Evolutionary conservation across 352 stramenopile species (phyloP), one percentile per base, ranked within the genome.

Genomic region (Phytophthora podocarpi): DNA sequence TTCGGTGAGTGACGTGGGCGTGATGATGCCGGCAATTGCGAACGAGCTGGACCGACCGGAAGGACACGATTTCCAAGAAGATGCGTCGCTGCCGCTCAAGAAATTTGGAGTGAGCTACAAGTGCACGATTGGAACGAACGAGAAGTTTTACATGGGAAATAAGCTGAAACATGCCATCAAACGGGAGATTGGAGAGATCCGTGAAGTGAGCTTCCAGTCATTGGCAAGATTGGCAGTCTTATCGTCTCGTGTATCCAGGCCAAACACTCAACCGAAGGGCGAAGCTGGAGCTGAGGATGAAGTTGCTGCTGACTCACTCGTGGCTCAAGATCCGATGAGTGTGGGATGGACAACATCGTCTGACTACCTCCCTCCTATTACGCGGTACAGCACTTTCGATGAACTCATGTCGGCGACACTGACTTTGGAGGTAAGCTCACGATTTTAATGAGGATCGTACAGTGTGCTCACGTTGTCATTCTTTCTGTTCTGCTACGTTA

Each of bases 81-180:
- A 96, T 43, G 83, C 86, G 11, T 95, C 85, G 36, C 53, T 96
- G 32, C 86, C 86, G 35, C 64, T 96, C 3, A 96, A 95, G 64
- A 95, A 94, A 46, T 96, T 94, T 59, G 87, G 85, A 0, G 83
- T 96, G 15, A 93, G 85, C 54, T 96, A 96, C 78, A 96, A 96
- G 59, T 96, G 86, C 57, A 96, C 86, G 4, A 93, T 96, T 39
- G 87, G 87, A 42, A 95, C 86, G 26, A 88, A 69, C 48, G 87
- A 96, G 61, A 90, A 80, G 24, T 96, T 96, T 37, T 93, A 93
- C 64, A 85, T 95, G 68, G 82, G 87, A 49, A 90, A 95, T 59
- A 82, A 66, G 5, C 56, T 96, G 13, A 96, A 96, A 42, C 85
- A 93, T 40, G 85, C 85, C 0, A 75, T 90, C 21, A 92, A 91